These are phyloP conservation scores for Endocalyx cinctus DNA, from an alignment of 2,329 filamentous ascomycete genomes.

Conservation along the genomic window DNA sequence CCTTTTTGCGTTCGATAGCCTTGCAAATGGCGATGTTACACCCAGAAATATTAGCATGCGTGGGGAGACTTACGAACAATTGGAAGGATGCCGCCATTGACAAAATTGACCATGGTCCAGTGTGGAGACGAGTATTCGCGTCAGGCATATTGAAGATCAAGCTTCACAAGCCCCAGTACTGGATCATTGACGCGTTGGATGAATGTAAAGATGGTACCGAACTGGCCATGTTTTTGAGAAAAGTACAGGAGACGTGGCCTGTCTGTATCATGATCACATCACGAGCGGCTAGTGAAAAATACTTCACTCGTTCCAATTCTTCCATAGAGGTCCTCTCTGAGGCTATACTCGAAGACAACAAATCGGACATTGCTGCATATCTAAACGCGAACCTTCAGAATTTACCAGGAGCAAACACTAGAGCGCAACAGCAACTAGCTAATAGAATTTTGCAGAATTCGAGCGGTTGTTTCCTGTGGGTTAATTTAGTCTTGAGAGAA, in stretches of 20 bases:
- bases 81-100: constrained; percentile 14
- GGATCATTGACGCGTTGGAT: constrained; percentile 29
- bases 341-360: constrained; percentile 17
- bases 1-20: constrained; percentile 23
- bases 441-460: constrained; percentile 20
- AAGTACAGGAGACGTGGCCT: constrained; percentile 18
- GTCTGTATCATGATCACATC: constrained; percentile 24
- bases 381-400: constrained; percentile 16
- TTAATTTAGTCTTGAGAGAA: constrained; percentile 19
- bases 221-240: constrained; percentile 18
- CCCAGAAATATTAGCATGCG: constrained; percentile 10
- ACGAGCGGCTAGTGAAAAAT: constrained; percentile 13
- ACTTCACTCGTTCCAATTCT: neutral
- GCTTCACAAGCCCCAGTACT: constrained; percentile 21
- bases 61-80: constrained; percentile 10
- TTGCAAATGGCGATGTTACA: constrained; percentile 26
- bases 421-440: constrained; percentile 9
- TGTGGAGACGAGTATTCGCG: constrained; percentile 23
- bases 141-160: constrained; percentile 16
- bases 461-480: constrained; percentile 27
- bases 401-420: constrained; percentile 14
- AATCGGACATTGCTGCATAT: constrained; percentile 19
- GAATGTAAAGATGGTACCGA: constrained; percentile 20
- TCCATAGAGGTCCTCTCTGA: constrained; percentile 13
- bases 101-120: constrained; percentile 15